Base-by-base conservation (phyloP, 176 grass and related monocot species). In the Musa troglodytarum region DNA sequence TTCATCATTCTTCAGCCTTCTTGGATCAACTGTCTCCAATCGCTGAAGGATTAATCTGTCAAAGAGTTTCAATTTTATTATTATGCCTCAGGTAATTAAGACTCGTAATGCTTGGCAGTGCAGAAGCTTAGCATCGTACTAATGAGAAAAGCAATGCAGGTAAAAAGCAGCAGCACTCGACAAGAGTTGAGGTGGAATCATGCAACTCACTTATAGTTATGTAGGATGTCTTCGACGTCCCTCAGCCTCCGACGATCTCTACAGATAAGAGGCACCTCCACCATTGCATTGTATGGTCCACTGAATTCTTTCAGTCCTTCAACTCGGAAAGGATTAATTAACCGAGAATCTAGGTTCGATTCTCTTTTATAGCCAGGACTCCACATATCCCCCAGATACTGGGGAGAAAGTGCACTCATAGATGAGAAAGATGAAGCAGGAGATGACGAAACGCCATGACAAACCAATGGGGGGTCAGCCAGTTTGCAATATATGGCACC, bases 251-350 rank as follows among this genome's bases (percentile, higher is more conserved):
- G 68, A 68, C 67, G 86, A 20, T 99, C 88, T 0, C 81, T 79
- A 79, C 76, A 89, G 86, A 99, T 92, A 26, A 84, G 55, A 24
- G 96, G 88, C 82, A 99, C 85, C 81, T 99, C 96, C 59, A 94
- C 91, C 96, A 99, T 99, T 49, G 86, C 81, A 22, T 86, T 94
- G 83, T 95, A 99, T 5, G 96, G 96, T 70, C 96, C 96, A 55
- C 91, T 99, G 73, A 95, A 99, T 69, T 94, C 96, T 79, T 99
- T 99, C 79, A 95, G 75, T 63, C 96, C 96, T 69, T 94, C 96
- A 0, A 99, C 86, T 49, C 78, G 88, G 82, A 99, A 99, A 5
- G 96, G 96, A 83, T 99, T 99, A 73, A 99, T 89, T 81, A 99
- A 81, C 57, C 91, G 81, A 28, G 96, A 89, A 86, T 99, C 96